Evolutionary conservation across 148 eudicot species (phyloP).

Genomic region (Diospyros lotus): DNA sequence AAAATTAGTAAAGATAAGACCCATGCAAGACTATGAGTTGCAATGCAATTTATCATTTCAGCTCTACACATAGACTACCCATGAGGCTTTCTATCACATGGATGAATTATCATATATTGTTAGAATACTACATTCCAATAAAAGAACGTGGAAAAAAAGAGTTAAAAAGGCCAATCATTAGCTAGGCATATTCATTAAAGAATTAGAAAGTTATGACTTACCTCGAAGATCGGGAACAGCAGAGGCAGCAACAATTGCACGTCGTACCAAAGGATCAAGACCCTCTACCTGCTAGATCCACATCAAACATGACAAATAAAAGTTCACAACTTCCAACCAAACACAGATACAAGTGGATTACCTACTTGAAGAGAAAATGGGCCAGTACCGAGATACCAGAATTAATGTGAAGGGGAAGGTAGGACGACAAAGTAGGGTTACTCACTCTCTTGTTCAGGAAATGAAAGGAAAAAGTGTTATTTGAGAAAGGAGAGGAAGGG

Average conservation of each 20-base stretch:
- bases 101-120: background rate
- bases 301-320: slow-evolving; percentile 7
- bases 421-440: background rate
- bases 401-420: background rate
- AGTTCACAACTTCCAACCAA: background rate
- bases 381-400: background rate
- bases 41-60: background rate
- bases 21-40: background rate
- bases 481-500: background rate
- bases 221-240: slow-evolving; percentile 81
- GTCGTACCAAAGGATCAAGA: slow-evolving; percentile 82
- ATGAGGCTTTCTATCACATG: background rate
- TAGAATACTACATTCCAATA: background rate
- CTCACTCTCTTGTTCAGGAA: background rate
- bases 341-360: background rate
- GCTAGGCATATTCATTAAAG: background rate
- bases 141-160: background rate
- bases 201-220: slow-evolving; percentile 24
- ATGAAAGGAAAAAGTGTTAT: background rate
- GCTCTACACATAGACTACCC: background rate
- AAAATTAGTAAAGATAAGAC: background rate
- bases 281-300: slow-evolving; percentile 46
- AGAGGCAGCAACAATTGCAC: slow-evolving; percentile 76
- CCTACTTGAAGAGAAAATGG: background rate
- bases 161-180: background rate